Evolutionary conservation across 768 basidiomycete species (phyloP).

Genomic region (Boletus barrowsii): DNA sequence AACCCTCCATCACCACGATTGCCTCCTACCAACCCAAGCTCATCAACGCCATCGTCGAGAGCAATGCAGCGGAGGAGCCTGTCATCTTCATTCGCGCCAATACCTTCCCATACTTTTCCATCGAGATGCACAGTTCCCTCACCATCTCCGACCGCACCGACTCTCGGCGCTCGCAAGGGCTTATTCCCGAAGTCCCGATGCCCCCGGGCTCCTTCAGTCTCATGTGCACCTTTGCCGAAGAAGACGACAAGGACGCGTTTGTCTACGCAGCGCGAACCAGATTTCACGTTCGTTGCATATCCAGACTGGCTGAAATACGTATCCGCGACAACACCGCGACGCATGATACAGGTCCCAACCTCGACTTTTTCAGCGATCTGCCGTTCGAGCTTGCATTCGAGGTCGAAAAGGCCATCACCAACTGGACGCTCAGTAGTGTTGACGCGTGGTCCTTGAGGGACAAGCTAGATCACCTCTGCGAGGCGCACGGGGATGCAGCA

Average conservation of each 20-base stretch:
- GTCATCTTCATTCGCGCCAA: slow-evolving; percentile 33
- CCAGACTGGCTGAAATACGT: slow-evolving; percentile 5
- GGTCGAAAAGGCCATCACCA: slow-evolving; percentile 36
- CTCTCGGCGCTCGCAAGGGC: slow-evolving; percentile 23
- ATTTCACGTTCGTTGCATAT: slow-evolving; percentile 19
- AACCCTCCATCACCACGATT: not conserved
- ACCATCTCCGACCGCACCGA: not conserved
- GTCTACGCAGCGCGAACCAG: slow-evolving; percentile 18
- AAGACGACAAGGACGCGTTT: slow-evolving; percentile 29
- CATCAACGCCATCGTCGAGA: slow-evolving; percentile 23
- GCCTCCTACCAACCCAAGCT: slow-evolving; percentile 21
- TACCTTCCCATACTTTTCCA: slow-evolving; percentile 31
- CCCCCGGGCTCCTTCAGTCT: slow-evolving; percentile 31
- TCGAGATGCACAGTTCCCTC: not conserved
- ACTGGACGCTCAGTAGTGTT: slow-evolving; percentile 21
- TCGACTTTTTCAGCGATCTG: slow-evolving; percentile 28
- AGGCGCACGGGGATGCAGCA: slow-evolving; percentile 8
- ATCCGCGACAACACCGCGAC: slow-evolving; percentile 17
- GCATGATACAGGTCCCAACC: not conserved
- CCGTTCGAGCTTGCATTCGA: slow-evolving; percentile 38
- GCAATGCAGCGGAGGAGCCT: slow-evolving; percentile 4
- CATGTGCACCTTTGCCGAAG: slow-evolving; percentile 27
- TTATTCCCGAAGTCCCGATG: slow-evolving; percentile 23
- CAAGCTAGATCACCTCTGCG: slow-evolving; percentile 20
- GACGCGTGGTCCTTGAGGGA: slow-evolving; percentile 24